Evolutionary conservation across 176 grass and related monocot species (phyloP).

Genomic region (Areca catechu): DNA sequence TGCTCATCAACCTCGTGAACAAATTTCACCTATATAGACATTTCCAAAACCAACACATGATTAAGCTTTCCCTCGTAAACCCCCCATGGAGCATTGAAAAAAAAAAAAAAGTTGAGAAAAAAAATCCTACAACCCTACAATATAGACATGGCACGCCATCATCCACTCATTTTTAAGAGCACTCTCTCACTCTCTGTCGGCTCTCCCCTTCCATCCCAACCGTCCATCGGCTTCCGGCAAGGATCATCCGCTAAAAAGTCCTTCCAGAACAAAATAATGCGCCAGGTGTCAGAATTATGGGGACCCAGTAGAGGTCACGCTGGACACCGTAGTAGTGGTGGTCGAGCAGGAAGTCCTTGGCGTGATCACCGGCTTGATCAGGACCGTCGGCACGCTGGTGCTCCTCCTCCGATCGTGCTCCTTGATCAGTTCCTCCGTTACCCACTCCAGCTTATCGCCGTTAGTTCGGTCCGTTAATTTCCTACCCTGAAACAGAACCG

Average conservation of each 20-base stretch:
- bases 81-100: too few species aligned
- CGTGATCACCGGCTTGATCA: conserved; percentile 13
- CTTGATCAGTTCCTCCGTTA: conserved; percentile 3
- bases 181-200: background rate
- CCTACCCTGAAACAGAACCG: conserved; percentile 15
- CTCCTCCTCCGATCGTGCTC: conserved; percentile 2
- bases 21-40: too few species aligned
- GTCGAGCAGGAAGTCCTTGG: conserved; percentile 5
- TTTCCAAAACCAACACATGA: too few species aligned
- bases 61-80: too few species aligned
- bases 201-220: background rate
- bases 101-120: too few species aligned
- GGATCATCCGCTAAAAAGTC: too few species aligned
- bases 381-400: background rate
- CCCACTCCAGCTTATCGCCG: conserved; percentile 14
- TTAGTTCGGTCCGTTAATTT: conserved; percentile 6
- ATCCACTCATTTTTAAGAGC: too few species aligned
- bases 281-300: background rate
- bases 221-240: background rate
- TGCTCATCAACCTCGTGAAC: too few species aligned
- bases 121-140: too few species aligned
- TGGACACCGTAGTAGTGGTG: conserved; percentile 2
- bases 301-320: background rate
- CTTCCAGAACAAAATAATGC: too few species aligned
- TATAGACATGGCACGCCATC: too few species aligned